A percentile compares a stretch with the other conserved stretches of the same genome.
phyloP scores from a whole-genome alignment of 352 stramenopile species.

The Peronospora belbahrii region DNA sequence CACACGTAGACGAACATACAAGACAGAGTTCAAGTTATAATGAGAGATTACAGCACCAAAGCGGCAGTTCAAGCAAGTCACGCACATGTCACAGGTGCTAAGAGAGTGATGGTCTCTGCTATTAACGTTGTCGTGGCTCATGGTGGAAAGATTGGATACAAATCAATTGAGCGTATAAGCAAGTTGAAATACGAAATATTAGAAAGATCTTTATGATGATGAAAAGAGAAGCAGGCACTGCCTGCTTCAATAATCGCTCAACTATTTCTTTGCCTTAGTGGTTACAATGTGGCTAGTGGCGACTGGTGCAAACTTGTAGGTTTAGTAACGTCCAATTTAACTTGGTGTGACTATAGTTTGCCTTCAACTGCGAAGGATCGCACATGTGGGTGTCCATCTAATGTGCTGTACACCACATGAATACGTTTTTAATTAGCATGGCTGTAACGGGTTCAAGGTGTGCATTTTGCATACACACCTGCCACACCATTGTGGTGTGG shows the following conservation, averaged over 20 bases:
- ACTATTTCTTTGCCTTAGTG: slow-evolving; percentile 11
- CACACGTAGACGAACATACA: slow-evolving; percentile 34
- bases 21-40: slow-evolving; percentile 43
- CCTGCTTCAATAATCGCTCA: slow-evolving; percentile 3
- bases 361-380: slow-evolving; percentile 26
- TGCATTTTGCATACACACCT: no score
- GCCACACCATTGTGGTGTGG: no score
- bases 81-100: slow-evolving; percentile 44
- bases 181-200: no score
- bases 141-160: neutral
- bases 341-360: no score
- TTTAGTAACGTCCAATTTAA: slow-evolving; percentile 2
- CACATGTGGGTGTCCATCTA: slow-evolving; percentile 11
- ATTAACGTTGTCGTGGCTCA: slow-evolving; percentile 7
- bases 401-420: neutral
- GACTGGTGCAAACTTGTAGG: slow-evolving; percentile 16
- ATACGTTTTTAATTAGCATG: no score
- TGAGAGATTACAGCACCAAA: no score
- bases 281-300: slow-evolving; percentile 23
- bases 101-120: slow-evolving; percentile 8
- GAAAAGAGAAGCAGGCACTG: slow-evolving; percentile 17
- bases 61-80: no score
- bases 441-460: no score
- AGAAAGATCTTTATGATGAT: slow-evolving; percentile 16
- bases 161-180: no score